Base-by-base conservation (phyloP, 257 asterid genomes). In the Hygrophila difformis region DNA sequence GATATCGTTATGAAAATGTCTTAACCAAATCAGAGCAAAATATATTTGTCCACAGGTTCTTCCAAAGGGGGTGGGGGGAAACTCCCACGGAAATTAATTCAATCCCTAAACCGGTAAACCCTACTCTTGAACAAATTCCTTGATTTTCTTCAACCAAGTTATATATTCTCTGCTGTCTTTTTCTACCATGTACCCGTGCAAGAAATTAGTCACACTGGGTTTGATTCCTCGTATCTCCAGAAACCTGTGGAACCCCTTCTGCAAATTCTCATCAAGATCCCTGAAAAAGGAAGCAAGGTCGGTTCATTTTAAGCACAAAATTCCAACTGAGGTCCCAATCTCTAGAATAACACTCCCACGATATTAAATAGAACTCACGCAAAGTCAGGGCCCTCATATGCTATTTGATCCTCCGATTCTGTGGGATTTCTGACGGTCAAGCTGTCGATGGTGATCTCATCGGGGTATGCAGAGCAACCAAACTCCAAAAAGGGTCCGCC, bases 251-350 rank as follows among this genome's bases (percentile, higher is more conserved):
- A 88, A 88, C 34, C 93, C 92, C 73, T 84, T 77, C 82, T 84
- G 95, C 72, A 88, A 62, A 65, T 81, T 88, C 72, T 84, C 94
- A 39, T 88, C 97, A 85, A 88, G 75, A 56, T 84, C 93, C 59
- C 94, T 81, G 58, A 29, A 28, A 16, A 43, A 38, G 48, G 0
- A 19, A 13, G 12, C 2, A 35, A 16, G 26, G 28, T 37, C 5
- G 2, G n/a, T 11, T 3, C 6, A 39, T 34, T 7, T 5, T 10
- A 19, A 9, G 36, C 28, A 1, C 33, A 33, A 37, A 1, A 36
- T 12, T 21, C 16, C 36, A 55, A n/a, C n/a, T n/a, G n/a, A n/a
- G n/a, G n/a, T n/a, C n/a, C n/a, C n/a, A n/a, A n/a, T n/a, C n/a
- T n/a, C n/a, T n/a, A n/a, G n/a, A n/a, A n/a, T n/a, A n/a, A n/a